Base-by-base conservation (phyloP, 257 asterid species). In the Nicotiana undulata region DNA sequence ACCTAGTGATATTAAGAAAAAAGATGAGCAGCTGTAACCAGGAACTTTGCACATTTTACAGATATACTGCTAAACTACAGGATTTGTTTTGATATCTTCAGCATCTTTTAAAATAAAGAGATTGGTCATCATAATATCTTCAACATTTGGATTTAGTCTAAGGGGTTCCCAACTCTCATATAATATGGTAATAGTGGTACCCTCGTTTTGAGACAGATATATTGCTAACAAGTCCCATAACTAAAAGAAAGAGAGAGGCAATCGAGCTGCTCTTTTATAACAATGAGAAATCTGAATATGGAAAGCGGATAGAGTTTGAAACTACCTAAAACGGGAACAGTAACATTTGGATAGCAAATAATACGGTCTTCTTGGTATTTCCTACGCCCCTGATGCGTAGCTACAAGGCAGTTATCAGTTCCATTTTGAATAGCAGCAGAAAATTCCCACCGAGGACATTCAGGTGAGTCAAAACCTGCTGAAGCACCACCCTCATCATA, bases 351-450 rank as follows among this genome's bases (percentile, higher is more conserved):
- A 89, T 92, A 82, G 87, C 95, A 92, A 2, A 81, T 72, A 40
- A 88, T 78, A n/a, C 93, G 91, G 75, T 94, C 98, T 85, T 94
- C 98, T 84, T 91, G 98, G 84, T 94, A 90, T 26, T 85, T 81
- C 83, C 97, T 83, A 61, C 61, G 88, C 11, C 98, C 98, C 79
- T 91, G 92, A 81, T 86, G 85, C 3, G 85, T 92, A n/a, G 97
- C 89, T 53, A 89, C 85, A n/a, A 52, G 85, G 85, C 97, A 90
- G 61, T 85, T 87, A 75, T 72, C 83, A 0, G 85, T 78, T 6
- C 85, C 77, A 79, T 88, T 86, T 17, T 74, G 70, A 9, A 86
- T 83, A 81, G 85, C 79, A 29, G 84, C 76, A 10, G 89, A 79
- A 18, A 78, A 80, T 68, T 46, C 56, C 93, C 91, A 85, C 24